phyloP scores from a whole-genome alignment of 768 basidiomycete species.

The Lactarius sanguifluus region DNA sequence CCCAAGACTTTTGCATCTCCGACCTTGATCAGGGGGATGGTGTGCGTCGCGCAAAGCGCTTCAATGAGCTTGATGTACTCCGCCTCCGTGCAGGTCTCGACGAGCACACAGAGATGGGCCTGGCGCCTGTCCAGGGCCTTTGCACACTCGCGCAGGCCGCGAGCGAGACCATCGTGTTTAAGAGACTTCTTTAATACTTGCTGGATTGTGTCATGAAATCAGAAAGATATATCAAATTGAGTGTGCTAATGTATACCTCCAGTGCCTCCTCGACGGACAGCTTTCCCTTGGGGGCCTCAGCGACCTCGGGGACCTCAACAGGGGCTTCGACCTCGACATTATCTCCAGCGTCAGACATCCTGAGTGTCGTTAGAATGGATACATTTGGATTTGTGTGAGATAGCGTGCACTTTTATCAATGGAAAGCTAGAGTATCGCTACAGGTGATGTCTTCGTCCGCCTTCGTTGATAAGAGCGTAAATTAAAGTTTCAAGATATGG shows the following conservation, averaged over 20 bases:
- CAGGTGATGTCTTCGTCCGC: conserved; percentile 85
- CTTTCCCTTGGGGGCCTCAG: conserved; percentile 93
- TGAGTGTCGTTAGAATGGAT: conserved; percentile 32
- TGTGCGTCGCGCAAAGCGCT: conserved; percentile 98
- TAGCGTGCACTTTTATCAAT: conserved; percentile 33
- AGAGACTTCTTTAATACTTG: conserved; percentile 99
- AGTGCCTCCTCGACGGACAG: conserved; percentile 94
- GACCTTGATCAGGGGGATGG: conserved; percentile 99
- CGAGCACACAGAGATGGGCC: conserved; percentile 97
- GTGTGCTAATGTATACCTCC: conserved; percentile 51
- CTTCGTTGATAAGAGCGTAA: conserved; percentile 85
- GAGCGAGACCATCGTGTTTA: conserved; percentile 96
- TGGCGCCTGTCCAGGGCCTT: conserved; percentile 99
- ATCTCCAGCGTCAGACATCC: conserved; percentile 99
- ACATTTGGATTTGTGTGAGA: not conserved
- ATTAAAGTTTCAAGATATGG: conserved; percentile 50
- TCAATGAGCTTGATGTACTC: conserved; percentile 99
- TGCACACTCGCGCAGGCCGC: conserved; percentile 95
- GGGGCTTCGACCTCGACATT: conserved; percentile 58
- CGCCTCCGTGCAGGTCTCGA: conserved; percentile 98
- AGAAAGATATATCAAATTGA: not conserved
- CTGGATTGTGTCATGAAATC: conserved; percentile 41
- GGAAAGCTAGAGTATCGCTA: conserved; percentile 22
- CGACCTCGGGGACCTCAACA: conserved; percentile 67
- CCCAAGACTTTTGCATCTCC: conserved; percentile 98